phyloP scores from a whole-genome alignment of 495 filamentous ascomycete species.

The Halenospora varia region DNA sequence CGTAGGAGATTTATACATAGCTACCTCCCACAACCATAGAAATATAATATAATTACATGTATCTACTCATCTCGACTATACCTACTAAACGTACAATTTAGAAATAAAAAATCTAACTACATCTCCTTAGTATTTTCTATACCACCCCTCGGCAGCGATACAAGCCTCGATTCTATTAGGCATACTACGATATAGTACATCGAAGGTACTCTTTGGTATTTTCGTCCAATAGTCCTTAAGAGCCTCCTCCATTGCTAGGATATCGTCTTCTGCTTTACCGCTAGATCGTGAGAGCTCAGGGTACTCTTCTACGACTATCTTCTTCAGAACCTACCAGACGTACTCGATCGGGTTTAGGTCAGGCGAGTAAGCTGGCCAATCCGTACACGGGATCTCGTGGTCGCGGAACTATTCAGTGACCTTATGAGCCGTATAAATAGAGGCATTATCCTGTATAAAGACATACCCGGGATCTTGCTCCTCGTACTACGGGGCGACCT shows the following conservation, averaged over 20 bases:
- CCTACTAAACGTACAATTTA: neutral
- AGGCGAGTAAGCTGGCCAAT: conserved; percentile 1
- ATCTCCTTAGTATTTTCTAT: conserved; percentile 4
- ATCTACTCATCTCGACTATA: neutral
- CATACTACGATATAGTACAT: neutral
- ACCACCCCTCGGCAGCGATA: neutral
- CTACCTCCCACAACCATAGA: neutral
- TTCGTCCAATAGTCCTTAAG: neutral
- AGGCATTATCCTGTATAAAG: conserved; percentile 7
- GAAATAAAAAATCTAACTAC: neutral
- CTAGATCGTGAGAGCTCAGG: neutral
- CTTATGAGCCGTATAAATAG: neutral
- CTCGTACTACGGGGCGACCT: neutral
- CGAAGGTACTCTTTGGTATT: neutral
- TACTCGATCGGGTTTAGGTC: conserved; percentile 4
- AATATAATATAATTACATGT: neutral
- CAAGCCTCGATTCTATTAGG: neutral
- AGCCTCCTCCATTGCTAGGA: neutral
- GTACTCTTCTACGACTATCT: neutral
- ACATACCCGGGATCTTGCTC: neutral
- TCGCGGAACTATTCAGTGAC: neutral
- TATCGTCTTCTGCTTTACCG: neutral
- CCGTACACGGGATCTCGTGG: neutral
- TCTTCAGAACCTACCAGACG: neutral
- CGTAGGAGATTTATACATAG: neutral